These are phyloP conservation scores for Endocalyx cinctus DNA, from an alignment of 2,329 filamentous ascomycete species.

Conservation along the genomic window DNA sequence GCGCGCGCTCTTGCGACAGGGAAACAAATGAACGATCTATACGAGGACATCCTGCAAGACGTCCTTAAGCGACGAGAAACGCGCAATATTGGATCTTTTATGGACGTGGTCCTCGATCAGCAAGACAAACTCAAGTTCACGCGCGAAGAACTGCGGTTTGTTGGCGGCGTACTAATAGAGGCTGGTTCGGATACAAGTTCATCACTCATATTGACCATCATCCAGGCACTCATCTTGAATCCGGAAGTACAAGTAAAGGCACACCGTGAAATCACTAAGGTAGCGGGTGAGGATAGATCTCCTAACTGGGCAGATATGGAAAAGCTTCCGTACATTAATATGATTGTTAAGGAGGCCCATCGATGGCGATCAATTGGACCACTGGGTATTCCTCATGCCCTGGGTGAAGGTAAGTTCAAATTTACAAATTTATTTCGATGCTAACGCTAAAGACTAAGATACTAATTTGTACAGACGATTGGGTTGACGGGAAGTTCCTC, in stretches of 20 bases:
- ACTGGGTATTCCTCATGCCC: constrained; percentile 30
- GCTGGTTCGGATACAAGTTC: constrained; percentile 33
- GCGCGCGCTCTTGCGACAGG: constrained; percentile 30
- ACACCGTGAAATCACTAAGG: constrained; percentile 32
- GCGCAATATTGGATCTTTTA: constrained; percentile 6
- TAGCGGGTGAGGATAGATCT: constrained; percentile 30
- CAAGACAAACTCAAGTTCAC: constrained; percentile 24
- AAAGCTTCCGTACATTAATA: constrained; percentile 34
- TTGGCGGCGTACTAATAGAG: constrained; percentile 26
- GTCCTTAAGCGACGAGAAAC: constrained; percentile 8
- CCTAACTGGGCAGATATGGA: constrained; percentile 33
- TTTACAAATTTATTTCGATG: no score
- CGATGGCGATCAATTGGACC: constrained; percentile 35
- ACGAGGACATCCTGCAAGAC: constrained; percentile 35
- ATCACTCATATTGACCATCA: constrained; percentile 29
- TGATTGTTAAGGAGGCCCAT: constrained; percentile 34
- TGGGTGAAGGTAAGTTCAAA: constrained; percentile 17
- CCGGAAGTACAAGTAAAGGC: constrained; percentile 34
- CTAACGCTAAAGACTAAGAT: no score
- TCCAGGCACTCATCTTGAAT: constrained; percentile 38
- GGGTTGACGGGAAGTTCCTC: constrained; percentile 34
- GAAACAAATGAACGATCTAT: constrained; percentile 36
- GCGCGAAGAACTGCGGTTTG: constrained; percentile 32
- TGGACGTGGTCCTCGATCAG: constrained; percentile 11
- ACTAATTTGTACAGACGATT: constrained; percentile 35